Conservation (phyloP, 129 eudicot genomes). For the Gnaphalium uliginosum region DNA sequence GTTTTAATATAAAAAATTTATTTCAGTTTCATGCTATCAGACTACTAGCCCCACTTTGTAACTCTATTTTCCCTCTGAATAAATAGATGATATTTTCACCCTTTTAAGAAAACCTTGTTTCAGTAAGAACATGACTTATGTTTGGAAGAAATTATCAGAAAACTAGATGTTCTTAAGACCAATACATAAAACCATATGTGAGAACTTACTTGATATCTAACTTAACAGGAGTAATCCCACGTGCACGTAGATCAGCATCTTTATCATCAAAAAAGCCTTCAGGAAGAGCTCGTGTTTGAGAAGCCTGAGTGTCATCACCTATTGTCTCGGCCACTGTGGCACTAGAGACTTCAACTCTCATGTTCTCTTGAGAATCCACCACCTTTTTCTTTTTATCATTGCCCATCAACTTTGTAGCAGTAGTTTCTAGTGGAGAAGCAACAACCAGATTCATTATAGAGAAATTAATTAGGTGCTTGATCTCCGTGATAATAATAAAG, state of each 20-base stretch:
- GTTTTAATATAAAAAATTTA: not conserved
- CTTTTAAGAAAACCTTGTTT: not conserved
- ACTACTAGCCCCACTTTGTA: not conserved
- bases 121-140: constrained; percentile 15
- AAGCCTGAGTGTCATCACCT: constrained; percentile 35
- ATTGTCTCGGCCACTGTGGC: constrained; percentile 31
- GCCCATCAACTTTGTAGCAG: constrained; percentile 34
- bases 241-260: constrained; percentile 94
- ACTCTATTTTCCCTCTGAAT: not conserved
- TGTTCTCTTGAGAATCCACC: constrained; percentile 31
- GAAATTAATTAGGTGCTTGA: not conserved
- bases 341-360: constrained; percentile 28
- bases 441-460: constrained; percentile 16
- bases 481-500: constrained; percentile 1
- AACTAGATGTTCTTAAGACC: constrained; percentile 12
- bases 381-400: constrained; percentile 36
- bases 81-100: not conserved
- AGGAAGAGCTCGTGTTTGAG: constrained; percentile 68
- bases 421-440: constrained; percentile 30
- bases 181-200: constrained; percentile 3
- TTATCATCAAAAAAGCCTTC: constrained; percentile 92
- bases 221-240: constrained; percentile 85
- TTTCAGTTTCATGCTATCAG: constrained; percentile 8
- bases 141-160: constrained; percentile 3
- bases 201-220: constrained; percentile 75